Percentiles rank a stretch among this genome's conserved stretches.
These are phyloP conservation scores for Ophiostoma ulmi DNA, from an alignment of 2,329 filamentous ascomycete genomes.

Conservation along the genomic window DNA sequence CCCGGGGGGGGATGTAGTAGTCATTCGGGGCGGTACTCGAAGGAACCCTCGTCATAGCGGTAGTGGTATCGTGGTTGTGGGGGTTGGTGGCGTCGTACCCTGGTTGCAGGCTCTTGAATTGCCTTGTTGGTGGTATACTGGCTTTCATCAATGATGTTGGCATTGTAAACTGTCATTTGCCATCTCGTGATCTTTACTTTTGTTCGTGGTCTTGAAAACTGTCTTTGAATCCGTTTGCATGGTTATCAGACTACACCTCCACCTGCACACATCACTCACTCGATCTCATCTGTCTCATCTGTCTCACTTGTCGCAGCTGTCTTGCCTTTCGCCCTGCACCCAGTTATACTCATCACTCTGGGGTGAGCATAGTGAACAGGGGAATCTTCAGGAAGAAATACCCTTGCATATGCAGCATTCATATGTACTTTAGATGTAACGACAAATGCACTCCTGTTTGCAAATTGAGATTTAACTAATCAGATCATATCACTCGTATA, in stretches of 20 bases:
- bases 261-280: background rate
- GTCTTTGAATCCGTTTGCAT: background rate
- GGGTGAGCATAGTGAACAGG: background rate
- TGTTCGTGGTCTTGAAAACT: background rate
- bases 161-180: background rate
- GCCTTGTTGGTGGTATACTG: background rate
- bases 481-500: background rate
- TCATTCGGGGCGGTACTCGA: background rate
- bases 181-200: background rate
- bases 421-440: background rate
- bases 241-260: background rate
- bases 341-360: background rate
- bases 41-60: background rate
- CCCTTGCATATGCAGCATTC: background rate
- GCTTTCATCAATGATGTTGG: too few species aligned
- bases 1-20: background rate
- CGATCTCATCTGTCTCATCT: background rate
- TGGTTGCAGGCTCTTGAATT: background rate
- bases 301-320: background rate
- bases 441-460: background rate
- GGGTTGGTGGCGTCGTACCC: background rate
- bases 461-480: background rate
- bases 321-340: background rate
- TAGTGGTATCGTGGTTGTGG: background rate
- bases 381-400: background rate